Evolutionary conservation across 75 land plant species (phyloP).

Genomic region (Pseudotsuga menziesii): DNA sequence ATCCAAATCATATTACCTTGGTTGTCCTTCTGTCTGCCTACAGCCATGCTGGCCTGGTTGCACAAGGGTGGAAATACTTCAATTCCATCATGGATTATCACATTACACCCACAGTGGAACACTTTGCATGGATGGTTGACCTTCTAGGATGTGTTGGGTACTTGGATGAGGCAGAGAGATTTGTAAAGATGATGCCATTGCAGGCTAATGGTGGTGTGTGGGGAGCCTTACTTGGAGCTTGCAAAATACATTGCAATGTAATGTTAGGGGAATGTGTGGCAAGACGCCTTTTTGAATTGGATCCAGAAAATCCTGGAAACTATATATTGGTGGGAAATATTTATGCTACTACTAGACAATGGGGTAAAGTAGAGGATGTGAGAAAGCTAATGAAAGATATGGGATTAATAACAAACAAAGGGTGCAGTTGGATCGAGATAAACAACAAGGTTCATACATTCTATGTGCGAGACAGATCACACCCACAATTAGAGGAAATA

Average conservation of each 20-base stretch:
- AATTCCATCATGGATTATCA: neutral
- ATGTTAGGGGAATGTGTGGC: neutral
- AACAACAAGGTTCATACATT: neutral
- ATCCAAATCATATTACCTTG: conserved; percentile 9
- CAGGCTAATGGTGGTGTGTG: neutral
- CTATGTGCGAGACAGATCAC: neutral
- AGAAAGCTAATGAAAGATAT: neutral
- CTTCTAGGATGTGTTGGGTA: neutral
- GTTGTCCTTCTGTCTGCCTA: conserved; percentile 11
- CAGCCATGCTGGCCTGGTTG: conserved; percentile 4
- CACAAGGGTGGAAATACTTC: neutral
- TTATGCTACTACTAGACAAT: neutral
- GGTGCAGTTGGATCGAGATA: neutral
- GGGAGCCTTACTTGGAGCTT: neutral
- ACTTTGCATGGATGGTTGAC: neutral
- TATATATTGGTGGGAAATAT: neutral
- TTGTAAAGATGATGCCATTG: neutral
- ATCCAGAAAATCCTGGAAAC: neutral
- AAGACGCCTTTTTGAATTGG: neutral
- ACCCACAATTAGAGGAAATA: conserved; percentile 1
- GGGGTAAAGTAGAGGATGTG: neutral
- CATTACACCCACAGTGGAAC: neutral
- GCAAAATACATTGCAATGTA: neutral
- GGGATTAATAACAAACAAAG: neutral
- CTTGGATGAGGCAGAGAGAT: neutral